Percentiles rank a stretch among this genome's conserved stretches.
phyloP scores from a whole-genome alignment of 768 basidiomycete genomes.

The Cubamyces lactineus region DNA sequence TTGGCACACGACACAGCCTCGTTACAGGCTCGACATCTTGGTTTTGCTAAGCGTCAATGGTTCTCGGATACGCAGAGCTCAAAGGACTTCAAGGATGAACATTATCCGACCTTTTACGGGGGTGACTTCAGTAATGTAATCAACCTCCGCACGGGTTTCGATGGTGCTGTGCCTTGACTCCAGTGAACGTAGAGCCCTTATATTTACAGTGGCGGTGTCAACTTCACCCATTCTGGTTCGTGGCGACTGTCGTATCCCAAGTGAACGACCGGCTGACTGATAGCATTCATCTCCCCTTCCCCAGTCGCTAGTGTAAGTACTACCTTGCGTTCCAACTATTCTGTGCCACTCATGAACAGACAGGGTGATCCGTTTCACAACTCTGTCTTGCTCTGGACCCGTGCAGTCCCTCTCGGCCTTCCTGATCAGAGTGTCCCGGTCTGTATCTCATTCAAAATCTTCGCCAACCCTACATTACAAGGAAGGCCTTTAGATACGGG shows the following conservation, averaged over 20 bases:
- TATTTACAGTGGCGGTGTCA: constrained; percentile 53
- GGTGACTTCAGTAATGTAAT: constrained; percentile 52
- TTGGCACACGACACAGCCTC: constrained; percentile 42
- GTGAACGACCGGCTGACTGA: not conserved
- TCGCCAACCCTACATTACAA: constrained; percentile 39
- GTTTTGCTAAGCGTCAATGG: constrained; percentile 34
- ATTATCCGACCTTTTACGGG: constrained; percentile 54
- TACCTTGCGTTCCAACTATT: too few species aligned
- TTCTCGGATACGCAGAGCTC: constrained; percentile 35
- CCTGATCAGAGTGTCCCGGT: constrained; percentile 57
- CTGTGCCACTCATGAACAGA: too few species aligned
- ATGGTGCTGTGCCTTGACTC: too few species aligned
- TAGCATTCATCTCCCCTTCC: not conserved
- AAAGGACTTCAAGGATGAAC: constrained; percentile 45
- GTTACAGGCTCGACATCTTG: constrained; percentile 40
- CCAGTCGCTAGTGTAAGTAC: constrained; percentile 52
- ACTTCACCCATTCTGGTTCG: constrained; percentile 52
- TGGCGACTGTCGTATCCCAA: not conserved
- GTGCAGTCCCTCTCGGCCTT: constrained; percentile 43
- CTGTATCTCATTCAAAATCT: constrained; percentile 52
- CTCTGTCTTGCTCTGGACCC: constrained; percentile 62
- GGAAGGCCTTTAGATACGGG: constrained; percentile 45
- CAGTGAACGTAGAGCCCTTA: constrained; percentile 42
- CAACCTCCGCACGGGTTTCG: not conserved
- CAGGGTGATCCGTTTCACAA: constrained; percentile 59